Base-by-base conservation (phyloP, 331 rosid genomes). In the Dryas integrifolia region DNA sequence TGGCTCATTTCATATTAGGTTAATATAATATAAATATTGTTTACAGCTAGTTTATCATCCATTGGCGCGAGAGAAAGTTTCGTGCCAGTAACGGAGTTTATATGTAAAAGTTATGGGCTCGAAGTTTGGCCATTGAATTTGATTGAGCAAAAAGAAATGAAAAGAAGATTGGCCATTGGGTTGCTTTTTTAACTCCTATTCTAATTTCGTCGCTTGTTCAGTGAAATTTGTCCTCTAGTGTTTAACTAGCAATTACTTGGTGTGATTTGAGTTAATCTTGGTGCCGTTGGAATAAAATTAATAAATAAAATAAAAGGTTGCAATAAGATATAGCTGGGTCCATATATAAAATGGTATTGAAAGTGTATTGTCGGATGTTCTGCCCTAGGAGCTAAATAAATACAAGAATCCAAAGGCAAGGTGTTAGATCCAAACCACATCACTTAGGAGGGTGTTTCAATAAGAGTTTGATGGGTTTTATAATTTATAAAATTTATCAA, bases 61-160 rank as follows among this genome's bases (percentile, higher is more conserved):
- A 10, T 5, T 8, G 61, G 60, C 57, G 57, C 57, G 26, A 59
- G 65, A 64, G 79, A 58, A 56, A 65, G 58, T 53, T 67, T 70
- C 74, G 83, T 76, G 76, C 75, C 76, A 52, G 72, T 43, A 79
- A 78, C 66, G 73, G 79, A 48, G 50, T 63, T 35, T 72, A 12
- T 24, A 44, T 51, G 70, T 55, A n/a, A 11, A 53, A 51, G 52
- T 55, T 24, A 55, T 15, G 74, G 59, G 49, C 70, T 41, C 35
- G 35, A 30, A 30, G 35, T 30, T 30, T 30, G 68, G 50, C 51
- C 68, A 16, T 63, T 41, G 68, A 30, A 30, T 30, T 30, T 30
- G 35, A 30, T 30, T 30, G 35, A 30, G 35, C 35, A 30, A 2
- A 1, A 30, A 30, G 35, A 30, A 30, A 44, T 6, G 48, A 44